Evolutionary conservation across 768 basidiomycete species (phyloP).

Genomic region (Boletus subparvulus): DNA sequence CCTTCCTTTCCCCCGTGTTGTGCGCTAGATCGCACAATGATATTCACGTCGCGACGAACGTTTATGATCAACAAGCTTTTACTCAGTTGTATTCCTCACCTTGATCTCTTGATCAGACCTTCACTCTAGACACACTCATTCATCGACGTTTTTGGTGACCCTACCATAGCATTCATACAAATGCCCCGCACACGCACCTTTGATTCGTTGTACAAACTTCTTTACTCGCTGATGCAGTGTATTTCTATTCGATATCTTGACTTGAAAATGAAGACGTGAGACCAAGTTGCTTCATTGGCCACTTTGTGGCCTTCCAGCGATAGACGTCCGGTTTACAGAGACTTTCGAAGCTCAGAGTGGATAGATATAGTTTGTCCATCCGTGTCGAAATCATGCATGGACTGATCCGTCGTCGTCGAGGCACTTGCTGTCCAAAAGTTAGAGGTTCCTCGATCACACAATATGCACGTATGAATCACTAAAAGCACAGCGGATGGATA

Average conservation of each 20-base stretch:
- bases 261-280: neutral
- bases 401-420: neutral
- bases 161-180: neutral
- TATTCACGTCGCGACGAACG: conserved; percentile 9
- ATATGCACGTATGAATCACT: neutral
- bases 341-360: neutral
- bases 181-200: neutral
- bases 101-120: neutral
- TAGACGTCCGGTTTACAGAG: neutral
- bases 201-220: conserved; percentile 4
- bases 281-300: neutral
- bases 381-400: neutral
- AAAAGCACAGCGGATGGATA: neutral
- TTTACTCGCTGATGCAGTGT: neutral
- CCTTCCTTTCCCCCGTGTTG: neutral
- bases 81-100: neutral
- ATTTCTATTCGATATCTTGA: conserved; percentile 1
- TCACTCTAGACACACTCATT: conserved; percentile 1
- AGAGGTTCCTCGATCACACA: neutral
- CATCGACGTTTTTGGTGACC: conserved; percentile 1
- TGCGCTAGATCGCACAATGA: conserved; percentile 17
- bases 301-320: neutral
- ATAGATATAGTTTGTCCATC: neutral
- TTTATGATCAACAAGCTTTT: conserved; percentile 6
- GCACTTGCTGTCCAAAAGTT: neutral